Evolutionary conservation across 306 rosid genomes (phyloP), one percentile per base, ranked within the genome.

Genomic region (Biancaea sappan): DNA sequence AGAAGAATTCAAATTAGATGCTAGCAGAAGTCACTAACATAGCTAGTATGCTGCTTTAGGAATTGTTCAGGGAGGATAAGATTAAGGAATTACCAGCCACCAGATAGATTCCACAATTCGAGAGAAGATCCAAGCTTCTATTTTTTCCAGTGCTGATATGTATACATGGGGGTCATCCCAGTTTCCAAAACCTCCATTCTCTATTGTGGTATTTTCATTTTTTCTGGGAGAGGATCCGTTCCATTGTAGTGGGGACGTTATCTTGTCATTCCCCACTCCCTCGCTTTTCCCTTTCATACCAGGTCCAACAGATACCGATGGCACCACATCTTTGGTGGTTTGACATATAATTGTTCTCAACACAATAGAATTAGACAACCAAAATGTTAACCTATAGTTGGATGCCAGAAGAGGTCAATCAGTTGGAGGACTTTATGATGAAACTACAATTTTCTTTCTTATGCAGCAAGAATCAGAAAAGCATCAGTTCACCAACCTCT

Each of bases 61-160:
- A 14, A 14, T 31, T 46, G 44, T 61, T 58, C 19, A 35, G 57
- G 35, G 60, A 78, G 73, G 34, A 68, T 66, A 74, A 51, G 38
- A 68, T 52, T 59, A 31, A 61, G 38, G 65, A 37, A 29, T 66
- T 50, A 89, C 97, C 96, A 88, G 97, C 93, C 97, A 92, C 97
- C 97, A 92, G 69, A 88, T 69, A 71, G 93, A 92, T 79, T 92
- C 97, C 53, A 92, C 83, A 66, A 92, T 82, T 29, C 96, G 89
- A 51, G 93, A 86, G 83, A 92, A 92, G 79, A 89, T 89, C 97
- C 97, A 92, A 12, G 90, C 83, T 84, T 92, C 97, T 19, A 89
- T 75, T 77, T 89, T 92, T 81, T 86, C 90, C 62, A 92, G 79
- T 64, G 90, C 90, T 76, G 81, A 78, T 38, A 65, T 77, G 77